phyloP scores from a whole-genome alignment of 2,329 filamentous ascomycete species.

The Aspergillus viridinutans region DNA sequence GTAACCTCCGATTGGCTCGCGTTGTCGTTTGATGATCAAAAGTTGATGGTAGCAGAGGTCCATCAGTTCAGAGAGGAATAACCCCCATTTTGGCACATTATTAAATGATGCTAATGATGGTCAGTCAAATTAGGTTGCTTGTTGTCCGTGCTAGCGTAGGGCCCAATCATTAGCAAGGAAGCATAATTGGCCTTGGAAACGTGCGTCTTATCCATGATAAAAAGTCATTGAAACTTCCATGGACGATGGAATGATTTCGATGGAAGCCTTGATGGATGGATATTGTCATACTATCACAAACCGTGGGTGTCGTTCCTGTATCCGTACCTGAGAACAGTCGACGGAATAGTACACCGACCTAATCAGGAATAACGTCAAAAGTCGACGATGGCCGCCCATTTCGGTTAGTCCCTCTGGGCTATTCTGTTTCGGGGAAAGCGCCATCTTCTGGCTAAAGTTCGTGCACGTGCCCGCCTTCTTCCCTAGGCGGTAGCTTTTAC shows the following conservation, averaged over 20 bases:
- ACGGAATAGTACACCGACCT: neutral
- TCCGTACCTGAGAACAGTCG: neutral
- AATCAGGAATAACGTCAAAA: neutral
- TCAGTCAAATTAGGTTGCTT: too few relatives aligned
- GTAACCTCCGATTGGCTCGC: neutral
- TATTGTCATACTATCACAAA: neutral
- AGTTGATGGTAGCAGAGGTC: neutral
- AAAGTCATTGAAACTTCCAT: neutral
- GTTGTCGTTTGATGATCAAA: too few relatives aligned
- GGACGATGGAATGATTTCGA: too few relatives aligned
- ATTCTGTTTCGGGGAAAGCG: neutral
- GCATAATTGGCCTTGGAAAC: neutral
- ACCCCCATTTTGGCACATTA: neutral
- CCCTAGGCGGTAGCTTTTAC: slow-evolving; percentile 15
- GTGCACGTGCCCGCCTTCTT: neutral
- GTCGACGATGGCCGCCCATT: neutral
- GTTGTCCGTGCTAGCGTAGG: neutral
- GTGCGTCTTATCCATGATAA: neutral
- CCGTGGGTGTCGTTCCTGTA: neutral
- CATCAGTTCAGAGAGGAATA: neutral
- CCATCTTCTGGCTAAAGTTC: neutral
- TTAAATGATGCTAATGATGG: too few relatives aligned
- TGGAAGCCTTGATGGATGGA: too few relatives aligned
- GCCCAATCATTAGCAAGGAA: neutral
- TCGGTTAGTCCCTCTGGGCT: neutral